Percentiles rank a stretch among this genome's conserved stretches.
These are phyloP conservation scores for Trematosphaeria pertusa DNA, from an alignment of 2,329 filamentous ascomycete species.

Conservation along the genomic window DNA sequence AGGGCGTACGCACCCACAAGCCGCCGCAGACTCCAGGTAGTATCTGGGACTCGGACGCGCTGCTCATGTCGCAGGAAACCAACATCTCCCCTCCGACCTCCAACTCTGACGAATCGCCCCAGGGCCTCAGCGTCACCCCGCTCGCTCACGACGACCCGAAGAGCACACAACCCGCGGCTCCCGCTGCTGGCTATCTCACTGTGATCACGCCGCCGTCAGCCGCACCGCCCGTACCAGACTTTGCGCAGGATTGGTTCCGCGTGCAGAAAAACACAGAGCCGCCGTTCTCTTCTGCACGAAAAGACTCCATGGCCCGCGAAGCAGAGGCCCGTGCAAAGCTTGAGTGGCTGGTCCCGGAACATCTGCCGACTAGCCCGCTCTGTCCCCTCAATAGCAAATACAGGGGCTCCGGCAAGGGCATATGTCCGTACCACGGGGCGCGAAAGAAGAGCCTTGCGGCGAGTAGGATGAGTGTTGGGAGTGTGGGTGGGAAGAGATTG, in stretches of 20 bases:
- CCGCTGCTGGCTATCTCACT: not conserved
- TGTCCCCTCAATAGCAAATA: conserved; percentile 53
- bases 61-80: conserved; percentile 41
- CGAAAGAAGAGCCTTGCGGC: no score
- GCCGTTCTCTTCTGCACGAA: no score
- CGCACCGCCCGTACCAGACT: not conserved
- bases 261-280: conserved; percentile 11
- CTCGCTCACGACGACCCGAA: not conserved
- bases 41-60: conserved; percentile 44
- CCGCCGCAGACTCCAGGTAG: conserved; percentile 21
- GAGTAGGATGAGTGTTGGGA: no score
- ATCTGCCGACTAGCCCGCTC: conserved; percentile 52
- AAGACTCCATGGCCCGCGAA: conserved; percentile 14
- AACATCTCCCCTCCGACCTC: conserved; percentile 22
- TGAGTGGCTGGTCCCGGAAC: conserved; percentile 53
- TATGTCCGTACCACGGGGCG: conserved; percentile 53
- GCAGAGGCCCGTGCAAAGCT: conserved; percentile 41
- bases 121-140: conserved; percentile 14
- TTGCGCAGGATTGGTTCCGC: conserved; percentile 8
- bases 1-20: conserved; percentile 17
- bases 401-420: conserved; percentile 43
- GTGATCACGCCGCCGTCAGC: conserved; percentile 1
- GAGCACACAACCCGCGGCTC: not conserved
- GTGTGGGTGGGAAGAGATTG: no score
- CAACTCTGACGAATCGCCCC: conserved; percentile 32